Percentiles rank a stretch among this genome's conserved stretches.
phyloP scores from a whole-genome alignment of 2,329 filamentous ascomycete species.

The Alternaria triticina region DNA sequence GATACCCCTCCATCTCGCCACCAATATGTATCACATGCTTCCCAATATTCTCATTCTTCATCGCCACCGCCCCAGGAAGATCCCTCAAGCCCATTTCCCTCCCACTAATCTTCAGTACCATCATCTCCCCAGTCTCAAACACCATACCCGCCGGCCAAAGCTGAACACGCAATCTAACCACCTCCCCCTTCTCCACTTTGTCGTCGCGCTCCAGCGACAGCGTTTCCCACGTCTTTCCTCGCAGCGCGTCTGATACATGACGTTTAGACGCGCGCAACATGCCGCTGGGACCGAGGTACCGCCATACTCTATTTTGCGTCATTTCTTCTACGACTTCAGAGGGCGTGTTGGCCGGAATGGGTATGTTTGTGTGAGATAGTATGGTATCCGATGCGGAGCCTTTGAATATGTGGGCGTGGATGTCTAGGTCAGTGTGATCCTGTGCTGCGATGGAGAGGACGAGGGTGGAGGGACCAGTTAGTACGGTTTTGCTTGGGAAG shows the following conservation, averaged over 20 bases:
- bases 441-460: conserved; percentile 49
- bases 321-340: background rate
- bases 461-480: conserved; percentile 26
- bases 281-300: conserved; percentile 14
- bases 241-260: background rate
- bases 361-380: conserved; percentile 53
- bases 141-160: conserved; percentile 11
- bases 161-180: conserved; percentile 4
- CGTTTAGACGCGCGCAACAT: conserved; percentile 14
- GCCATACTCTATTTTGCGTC: conserved; percentile 1
- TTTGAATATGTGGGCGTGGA: conserved; percentile 16
- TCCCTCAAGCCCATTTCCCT: background rate
- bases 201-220: background rate
- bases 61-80: background rate
- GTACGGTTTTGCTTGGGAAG: background rate
- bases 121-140: conserved; percentile 10
- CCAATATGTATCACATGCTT: background rate
- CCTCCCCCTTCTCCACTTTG: background rate
- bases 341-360: conserved; percentile 16
- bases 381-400: conserved; percentile 43
- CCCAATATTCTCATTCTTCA: background rate
- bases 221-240: background rate
- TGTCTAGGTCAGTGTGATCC: conserved; percentile 51
- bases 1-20: background rate
- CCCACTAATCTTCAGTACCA: conserved; percentile 1